Evolutionary conservation across 768 basidiomycete genomes (phyloP).

Genomic region (Daedaleopsis nitida): DNA sequence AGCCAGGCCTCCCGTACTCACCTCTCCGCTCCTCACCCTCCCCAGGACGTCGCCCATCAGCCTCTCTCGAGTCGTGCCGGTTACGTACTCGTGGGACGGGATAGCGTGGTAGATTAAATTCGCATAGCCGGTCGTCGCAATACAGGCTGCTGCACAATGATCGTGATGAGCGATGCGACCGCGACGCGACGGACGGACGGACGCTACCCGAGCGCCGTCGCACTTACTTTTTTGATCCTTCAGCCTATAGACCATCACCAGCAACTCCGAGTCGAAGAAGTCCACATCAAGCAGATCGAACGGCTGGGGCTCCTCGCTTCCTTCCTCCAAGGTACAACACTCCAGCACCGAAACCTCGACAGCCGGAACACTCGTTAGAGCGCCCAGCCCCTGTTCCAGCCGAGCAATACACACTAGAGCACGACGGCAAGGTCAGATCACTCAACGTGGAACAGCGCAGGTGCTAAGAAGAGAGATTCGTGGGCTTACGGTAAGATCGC

Average conservation of each 20-base stretch:
- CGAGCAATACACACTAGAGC: conserved; percentile 58
- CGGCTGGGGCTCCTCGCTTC: conserved; percentile 38
- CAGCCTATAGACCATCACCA: conserved; percentile 65
- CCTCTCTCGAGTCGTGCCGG: conserved; percentile 58
- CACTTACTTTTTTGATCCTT: conserved; percentile 35
- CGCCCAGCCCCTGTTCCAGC: conserved; percentile 49
- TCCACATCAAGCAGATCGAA: conserved; percentile 65
- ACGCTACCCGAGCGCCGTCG: conserved; percentile 9
- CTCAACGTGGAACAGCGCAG: conserved; percentile 3
- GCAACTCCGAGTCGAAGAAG: conserved; percentile 76
- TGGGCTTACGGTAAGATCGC: conserved; percentile 48
- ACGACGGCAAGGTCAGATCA: conserved; percentile 10
- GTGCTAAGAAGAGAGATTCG: conserved; percentile 16
- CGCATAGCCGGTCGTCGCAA: conserved; percentile 66
- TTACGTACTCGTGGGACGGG: conserved; percentile 47
- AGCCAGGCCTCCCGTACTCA: conserved; percentile 26
- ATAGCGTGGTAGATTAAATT: conserved; percentile 61
- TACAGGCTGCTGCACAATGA: conserved; percentile 52
- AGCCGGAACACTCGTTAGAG: conserved; percentile 39
- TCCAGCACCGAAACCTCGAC: conserved; percentile 54
- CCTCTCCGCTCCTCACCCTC: conserved; percentile 64
- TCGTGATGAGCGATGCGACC: conserved; percentile 33
- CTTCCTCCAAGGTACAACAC: conserved; percentile 47
- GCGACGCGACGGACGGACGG: conserved; percentile 6
- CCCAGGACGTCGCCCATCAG: conserved; percentile 60